These are phyloP conservation scores for Naganishia kalamii DNA, from an alignment of 768 basidiomycete genomes.

Conservation along the genomic window DNA sequence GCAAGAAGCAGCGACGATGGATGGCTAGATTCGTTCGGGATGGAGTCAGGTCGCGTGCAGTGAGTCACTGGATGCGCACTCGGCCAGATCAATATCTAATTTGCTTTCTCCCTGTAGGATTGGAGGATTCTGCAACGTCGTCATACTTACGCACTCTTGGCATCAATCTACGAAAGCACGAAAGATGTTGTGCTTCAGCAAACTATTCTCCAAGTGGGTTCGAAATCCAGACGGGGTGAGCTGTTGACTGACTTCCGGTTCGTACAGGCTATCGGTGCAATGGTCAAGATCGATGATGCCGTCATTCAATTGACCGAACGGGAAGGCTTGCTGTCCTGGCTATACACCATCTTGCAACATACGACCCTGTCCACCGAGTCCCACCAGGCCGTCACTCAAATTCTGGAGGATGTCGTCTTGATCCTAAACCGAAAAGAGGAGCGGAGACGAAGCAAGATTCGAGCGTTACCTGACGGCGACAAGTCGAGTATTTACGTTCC, in stretches of 20 bases:
- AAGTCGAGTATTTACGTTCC: neutral
- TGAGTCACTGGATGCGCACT: conserved; percentile 24
- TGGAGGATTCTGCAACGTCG: conserved; percentile 74
- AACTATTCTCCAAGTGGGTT: conserved; percentile 56
- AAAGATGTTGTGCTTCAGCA: conserved; percentile 55
- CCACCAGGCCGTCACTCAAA: neutral
- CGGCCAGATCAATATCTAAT: neutral
- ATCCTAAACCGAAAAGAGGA: conserved; percentile 30
- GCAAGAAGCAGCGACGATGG: conserved; percentile 85
- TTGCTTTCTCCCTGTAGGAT: conserved; percentile 51
- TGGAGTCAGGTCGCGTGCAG: conserved; percentile 58
- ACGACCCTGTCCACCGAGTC: conserved; percentile 10
- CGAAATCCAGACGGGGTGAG: conserved; percentile 17
- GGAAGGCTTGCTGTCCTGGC: conserved; percentile 70
- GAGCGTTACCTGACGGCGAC: neutral
- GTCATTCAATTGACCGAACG: conserved; percentile 65
- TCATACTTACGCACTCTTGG: conserved; percentile 81
- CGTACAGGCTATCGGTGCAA: conserved; percentile 6
- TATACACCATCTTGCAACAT: conserved; percentile 29
- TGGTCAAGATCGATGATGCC: conserved; percentile 57
- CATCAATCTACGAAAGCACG: conserved; percentile 70
- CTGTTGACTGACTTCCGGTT: conserved; percentile 48
- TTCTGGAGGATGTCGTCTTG: conserved; percentile 25
- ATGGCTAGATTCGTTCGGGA: conserved; percentile 76
- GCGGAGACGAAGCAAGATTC: neutral